phyloP scores from a whole-genome alignment of 2,329 filamentous ascomycete genomes.

The Fusarium floridanum region DNA sequence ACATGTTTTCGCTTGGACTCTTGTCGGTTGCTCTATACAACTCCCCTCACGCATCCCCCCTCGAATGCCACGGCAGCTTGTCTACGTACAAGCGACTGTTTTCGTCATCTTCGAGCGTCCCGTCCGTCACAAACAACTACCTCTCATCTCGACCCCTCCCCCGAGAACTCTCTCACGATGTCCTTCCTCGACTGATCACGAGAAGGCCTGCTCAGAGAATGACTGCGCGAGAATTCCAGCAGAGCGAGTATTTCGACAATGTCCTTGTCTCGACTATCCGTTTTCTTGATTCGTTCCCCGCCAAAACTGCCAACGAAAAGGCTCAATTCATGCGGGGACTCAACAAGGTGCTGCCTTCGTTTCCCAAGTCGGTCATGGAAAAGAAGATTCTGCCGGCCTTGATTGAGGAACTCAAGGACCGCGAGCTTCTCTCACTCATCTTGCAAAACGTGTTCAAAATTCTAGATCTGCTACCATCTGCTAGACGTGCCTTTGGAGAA shows the following conservation, averaged over 20 bases:
- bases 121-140: constrained; percentile 86
- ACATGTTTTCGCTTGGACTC: constrained; percentile 94
- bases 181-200: constrained; percentile 88
- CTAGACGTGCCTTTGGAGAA: constrained; percentile 84
- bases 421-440: constrained; percentile 85
- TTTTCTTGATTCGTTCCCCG: constrained; percentile 90
- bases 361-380: constrained; percentile 92
- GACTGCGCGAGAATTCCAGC: constrained; percentile 90
- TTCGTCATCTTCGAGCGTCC: constrained; percentile 80
- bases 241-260: constrained; percentile 97
- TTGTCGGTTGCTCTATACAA: constrained; percentile 93
- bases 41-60: constrained; percentile 88
- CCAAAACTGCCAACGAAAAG: constrained; percentile 93
- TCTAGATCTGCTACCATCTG: constrained; percentile 80
- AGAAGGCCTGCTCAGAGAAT: constrained; percentile 88
- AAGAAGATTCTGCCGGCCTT: constrained; percentile 92
- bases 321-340: constrained; percentile 91
- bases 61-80: constrained; percentile 84
- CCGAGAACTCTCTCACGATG: constrained; percentile 78
- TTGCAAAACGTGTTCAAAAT: constrained; percentile 95
- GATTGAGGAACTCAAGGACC: constrained; percentile 94
- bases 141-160: constrained; percentile 84
- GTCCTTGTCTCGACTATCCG: constrained; percentile 96
- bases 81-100: constrained; percentile 90
- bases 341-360: constrained; percentile 87